A percentile compares a stretch with the other conserved stretches of the same genome.
These are phyloP conservation scores for Neofusicoccum parvum DNA, from an alignment of 2,329 filamentous ascomycete species.

Conservation along the genomic window DNA sequence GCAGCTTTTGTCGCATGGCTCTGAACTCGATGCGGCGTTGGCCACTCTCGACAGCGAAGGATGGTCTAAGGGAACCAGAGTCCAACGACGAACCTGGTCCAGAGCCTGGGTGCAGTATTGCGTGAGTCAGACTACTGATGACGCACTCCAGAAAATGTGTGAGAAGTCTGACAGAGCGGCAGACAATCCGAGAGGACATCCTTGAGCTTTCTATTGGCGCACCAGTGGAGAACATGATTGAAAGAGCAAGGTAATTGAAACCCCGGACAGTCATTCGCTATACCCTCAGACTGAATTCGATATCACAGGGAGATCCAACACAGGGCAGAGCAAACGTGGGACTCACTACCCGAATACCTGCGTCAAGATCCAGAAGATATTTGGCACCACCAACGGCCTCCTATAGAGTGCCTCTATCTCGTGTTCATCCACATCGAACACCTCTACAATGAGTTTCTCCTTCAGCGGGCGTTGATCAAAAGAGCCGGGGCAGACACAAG, in stretches of 20 bases:
- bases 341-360: conserved; percentile 33
- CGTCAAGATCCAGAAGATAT: conserved; percentile 25
- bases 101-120: conserved; percentile 53
- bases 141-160: not conserved
- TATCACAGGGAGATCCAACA: conserved; percentile 27
- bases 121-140: conserved; percentile 21
- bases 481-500: conserved; percentile 23
- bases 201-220: conserved; percentile 57
- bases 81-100: conserved; percentile 49
- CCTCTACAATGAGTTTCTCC: conserved; percentile 61
- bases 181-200: conserved; percentile 54
- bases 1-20: conserved; percentile 48
- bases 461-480: conserved; percentile 57
- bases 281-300: not conserved
- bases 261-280: not conserved
- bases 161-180: not conserved
- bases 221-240: conserved; percentile 39
- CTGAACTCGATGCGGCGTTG: not conserved
- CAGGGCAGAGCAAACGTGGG: conserved; percentile 27
- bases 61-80: conserved; percentile 37
- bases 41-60: conserved; percentile 4
- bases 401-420: conserved; percentile 50
- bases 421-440: conserved; percentile 50
- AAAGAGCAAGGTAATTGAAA: conserved; percentile 33
- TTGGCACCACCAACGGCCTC: conserved; percentile 20